These are phyloP conservation scores for Leishmania major DNA, from an alignment of 208 protist genomes.

Conservation along the genomic window DNA sequence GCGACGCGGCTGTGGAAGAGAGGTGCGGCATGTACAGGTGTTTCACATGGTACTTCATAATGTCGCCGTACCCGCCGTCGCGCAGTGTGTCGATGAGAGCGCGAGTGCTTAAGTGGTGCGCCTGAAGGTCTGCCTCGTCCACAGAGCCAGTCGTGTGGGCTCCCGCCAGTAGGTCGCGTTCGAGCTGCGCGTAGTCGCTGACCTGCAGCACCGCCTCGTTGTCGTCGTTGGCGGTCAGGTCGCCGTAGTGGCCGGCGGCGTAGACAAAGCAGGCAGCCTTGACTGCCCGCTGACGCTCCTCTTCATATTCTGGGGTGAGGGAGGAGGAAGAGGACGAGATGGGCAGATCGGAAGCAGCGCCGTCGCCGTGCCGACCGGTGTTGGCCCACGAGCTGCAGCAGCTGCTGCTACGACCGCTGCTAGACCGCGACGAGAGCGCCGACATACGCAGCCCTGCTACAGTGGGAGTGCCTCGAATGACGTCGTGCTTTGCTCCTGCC, in stretches of 20 bases:
- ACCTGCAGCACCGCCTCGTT: slow-evolving; percentile 77
- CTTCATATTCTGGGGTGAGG: slow-evolving; percentile 19
- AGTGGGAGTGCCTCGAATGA: too few species aligned
- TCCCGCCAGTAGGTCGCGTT: slow-evolving; percentile 58
- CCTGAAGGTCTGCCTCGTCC: slow-evolving; percentile 49
- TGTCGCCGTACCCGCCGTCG: slow-evolving; percentile 55
- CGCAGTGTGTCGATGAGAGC: slow-evolving; percentile 78
- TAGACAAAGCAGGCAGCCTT: slow-evolving; percentile 50
- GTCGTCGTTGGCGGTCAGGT: slow-evolving; percentile 57
- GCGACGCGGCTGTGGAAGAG: not conserved
- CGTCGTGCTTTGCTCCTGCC: not conserved
- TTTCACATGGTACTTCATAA: slow-evolving; percentile 34
- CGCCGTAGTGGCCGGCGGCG: slow-evolving; percentile 58
- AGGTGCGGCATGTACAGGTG: slow-evolving; percentile 25
- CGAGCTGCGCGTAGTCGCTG: slow-evolving; percentile 69
- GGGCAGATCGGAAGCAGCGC: not conserved
- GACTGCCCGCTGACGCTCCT: slow-evolving; percentile 45
- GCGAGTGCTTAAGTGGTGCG: slow-evolving; percentile 65
- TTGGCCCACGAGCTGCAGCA: slow-evolving; percentile 9
- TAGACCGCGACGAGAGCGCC: not conserved
- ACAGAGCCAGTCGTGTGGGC: slow-evolving; percentile 61
- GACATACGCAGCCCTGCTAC: not conserved
- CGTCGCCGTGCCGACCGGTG: not conserved
- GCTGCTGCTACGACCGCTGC: not conserved
- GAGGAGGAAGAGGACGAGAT: not conserved